These are phyloP conservation scores for Metarhizium album DNA, from an alignment of 2,329 filamentous ascomycete species.

Conservation along the genomic window DNA sequence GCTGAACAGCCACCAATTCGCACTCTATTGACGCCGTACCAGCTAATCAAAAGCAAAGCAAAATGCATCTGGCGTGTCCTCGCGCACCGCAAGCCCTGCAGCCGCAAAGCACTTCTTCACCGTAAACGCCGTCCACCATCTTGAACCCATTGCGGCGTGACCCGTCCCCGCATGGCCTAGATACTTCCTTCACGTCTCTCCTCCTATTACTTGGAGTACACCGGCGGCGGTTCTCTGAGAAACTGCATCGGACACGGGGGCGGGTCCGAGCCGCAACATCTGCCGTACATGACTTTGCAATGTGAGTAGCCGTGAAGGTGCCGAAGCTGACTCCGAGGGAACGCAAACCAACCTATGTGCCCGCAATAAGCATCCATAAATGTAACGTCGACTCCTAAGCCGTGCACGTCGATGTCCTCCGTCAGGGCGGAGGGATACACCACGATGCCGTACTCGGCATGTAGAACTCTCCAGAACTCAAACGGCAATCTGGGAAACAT, in stretches of 20 bases:
- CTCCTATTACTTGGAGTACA: constrained; percentile 16
- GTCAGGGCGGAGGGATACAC: constrained; percentile 29
- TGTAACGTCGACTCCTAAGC: constrained; percentile 22
- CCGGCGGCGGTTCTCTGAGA: constrained; percentile 25
- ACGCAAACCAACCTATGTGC: constrained; percentile 22
- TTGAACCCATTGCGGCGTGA: neutral
- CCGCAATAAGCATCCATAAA: constrained; percentile 27
- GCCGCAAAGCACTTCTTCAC: neutral
- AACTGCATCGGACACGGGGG: constrained; percentile 28
- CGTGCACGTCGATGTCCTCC: constrained; percentile 22
- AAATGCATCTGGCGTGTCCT: neutral
- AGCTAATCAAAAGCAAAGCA: no score
- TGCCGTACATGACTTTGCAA: constrained; percentile 24
- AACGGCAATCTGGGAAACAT: constrained; percentile 19
- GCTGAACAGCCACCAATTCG: neutral
- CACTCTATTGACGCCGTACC: neutral
- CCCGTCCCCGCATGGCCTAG: neutral
- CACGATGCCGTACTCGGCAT: constrained; percentile 28
- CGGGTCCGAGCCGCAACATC: constrained; percentile 17
- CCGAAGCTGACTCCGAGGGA: constrained; percentile 6
- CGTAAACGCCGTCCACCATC: neutral
- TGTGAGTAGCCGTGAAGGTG: neutral
- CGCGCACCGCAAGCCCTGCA: no score
- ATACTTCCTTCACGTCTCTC: constrained; percentile 1
- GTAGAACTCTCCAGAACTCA: constrained; percentile 27